phyloP scores from a whole-genome alignment of 805 yeast species.

The Wickerhamiella bombiphila region DNA sequence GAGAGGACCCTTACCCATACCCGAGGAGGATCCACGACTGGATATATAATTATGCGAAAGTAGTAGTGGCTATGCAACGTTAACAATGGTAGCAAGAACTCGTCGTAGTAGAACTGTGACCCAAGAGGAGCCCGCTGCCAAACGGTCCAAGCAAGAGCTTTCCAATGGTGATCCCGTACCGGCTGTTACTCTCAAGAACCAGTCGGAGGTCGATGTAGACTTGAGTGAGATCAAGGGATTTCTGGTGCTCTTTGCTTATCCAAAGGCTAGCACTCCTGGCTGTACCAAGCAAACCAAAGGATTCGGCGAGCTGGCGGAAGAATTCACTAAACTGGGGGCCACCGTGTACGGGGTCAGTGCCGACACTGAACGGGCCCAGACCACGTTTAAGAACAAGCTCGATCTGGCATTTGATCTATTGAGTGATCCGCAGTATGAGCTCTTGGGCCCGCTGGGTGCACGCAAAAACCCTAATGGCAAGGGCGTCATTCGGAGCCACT shows the following conservation, averaged over 20 bases:
- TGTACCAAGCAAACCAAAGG: constrained; percentile 93
- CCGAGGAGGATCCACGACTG: too few species aligned
- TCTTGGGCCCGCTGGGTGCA: constrained; percentile 69
- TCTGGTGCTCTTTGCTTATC: constrained; percentile 53
- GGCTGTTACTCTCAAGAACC: constrained; percentile 45
- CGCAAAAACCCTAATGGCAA: constrained; percentile 60
- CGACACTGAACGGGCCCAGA: constrained; percentile 68
- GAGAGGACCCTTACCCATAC: background rate
- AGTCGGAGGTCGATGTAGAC: constrained; percentile 50
- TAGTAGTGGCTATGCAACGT: background rate
- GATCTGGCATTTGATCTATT: constrained; percentile 58
- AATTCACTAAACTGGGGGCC: constrained; percentile 36
- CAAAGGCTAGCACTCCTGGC: constrained; percentile 89
- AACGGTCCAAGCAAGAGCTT: constrained; percentile 21
- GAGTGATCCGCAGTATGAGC: constrained; percentile 55
- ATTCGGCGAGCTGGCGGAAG: constrained; percentile 50
- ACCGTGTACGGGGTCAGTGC: constrained; percentile 70
- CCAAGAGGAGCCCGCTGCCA: constrained; percentile 13
- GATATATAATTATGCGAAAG: too few species aligned
- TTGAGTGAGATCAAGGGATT: constrained; percentile 31
- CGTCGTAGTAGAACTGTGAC: background rate
- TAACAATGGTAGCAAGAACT: background rate
- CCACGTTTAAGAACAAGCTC: constrained; percentile 59
- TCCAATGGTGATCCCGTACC: constrained; percentile 51
- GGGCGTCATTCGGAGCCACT: constrained; percentile 80